phyloP scores from a whole-genome alignment of 257 asterid genomes.

The Ajuga chamaepitys region DNA sequence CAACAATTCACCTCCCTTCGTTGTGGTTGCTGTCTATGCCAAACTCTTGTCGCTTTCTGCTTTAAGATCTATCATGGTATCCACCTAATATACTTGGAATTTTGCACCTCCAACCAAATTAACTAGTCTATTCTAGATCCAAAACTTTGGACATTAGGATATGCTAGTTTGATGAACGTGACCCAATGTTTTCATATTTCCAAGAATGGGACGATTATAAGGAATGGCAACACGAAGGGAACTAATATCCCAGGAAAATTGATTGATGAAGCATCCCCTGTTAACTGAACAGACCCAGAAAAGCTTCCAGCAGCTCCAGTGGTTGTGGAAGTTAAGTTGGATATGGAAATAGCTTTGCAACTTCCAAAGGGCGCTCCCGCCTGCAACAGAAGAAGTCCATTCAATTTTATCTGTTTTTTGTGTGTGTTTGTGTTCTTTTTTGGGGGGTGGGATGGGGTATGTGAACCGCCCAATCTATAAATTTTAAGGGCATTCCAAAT shows the following conservation, averaged over 20 bases:
- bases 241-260: conserved; percentile 19
- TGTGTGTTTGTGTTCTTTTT: background rate
- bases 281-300: conserved; percentile 87
- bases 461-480: too few species aligned
- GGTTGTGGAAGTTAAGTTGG: conserved; percentile 42
- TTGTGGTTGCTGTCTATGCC: conserved; percentile 3
- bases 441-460: too few species aligned
- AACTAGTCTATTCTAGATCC: conserved; percentile 33
- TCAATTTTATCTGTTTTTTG: background rate
- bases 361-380: conserved; percentile 75
- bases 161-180: conserved; percentile 11
- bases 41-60: background rate
- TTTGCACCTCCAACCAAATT: conserved; percentile 15
- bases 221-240: conserved; percentile 23
- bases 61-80: conserved; percentile 7
- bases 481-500: too few species aligned
- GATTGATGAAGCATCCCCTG: conserved; percentile 54
- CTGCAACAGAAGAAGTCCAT: conserved; percentile 44
- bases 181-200: conserved; percentile 8
- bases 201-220: conserved; percentile 21
- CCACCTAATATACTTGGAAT: background rate
- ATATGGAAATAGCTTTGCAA: conserved; percentile 49
- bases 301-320: conserved; percentile 61
- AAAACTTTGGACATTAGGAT: conserved; percentile 24
- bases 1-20: background rate